phyloP scores from a whole-genome alignment of 192 early-diverging fungal species.

The Jimgerdemannia lactiflua region DNA sequence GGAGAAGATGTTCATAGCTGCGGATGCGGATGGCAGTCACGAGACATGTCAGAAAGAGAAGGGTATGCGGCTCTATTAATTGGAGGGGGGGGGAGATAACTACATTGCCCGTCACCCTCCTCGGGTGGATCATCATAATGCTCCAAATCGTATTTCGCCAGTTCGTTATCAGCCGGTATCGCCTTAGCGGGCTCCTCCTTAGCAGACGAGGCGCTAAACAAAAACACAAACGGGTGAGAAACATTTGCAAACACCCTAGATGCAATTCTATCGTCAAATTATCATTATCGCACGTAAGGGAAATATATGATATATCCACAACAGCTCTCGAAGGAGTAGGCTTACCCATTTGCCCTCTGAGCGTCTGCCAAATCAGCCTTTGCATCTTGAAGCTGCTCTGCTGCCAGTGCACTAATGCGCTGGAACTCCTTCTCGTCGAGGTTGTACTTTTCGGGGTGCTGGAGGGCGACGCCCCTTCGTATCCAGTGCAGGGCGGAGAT shows the following conservation, averaged over 20 bases:
- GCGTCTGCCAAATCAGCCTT: conserved; percentile 56
- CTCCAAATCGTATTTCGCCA: conserved; percentile 89
- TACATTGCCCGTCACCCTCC: conserved; percentile 26
- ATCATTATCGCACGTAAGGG: too few relatives aligned
- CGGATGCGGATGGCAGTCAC: not conserved
- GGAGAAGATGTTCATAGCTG: conserved; percentile 72
- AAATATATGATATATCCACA: too few relatives aligned
- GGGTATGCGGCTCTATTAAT: not conserved
- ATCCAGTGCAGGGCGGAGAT: conserved; percentile 94
- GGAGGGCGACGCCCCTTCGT: conserved; percentile 86
- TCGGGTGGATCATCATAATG: conserved; percentile 76
- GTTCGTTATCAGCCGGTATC: conserved; percentile 54
- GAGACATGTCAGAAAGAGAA: not conserved
- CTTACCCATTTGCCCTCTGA: conserved; percentile 28
- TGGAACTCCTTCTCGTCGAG: conserved; percentile 89
- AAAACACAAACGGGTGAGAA: not conserved
- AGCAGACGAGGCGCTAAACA: conserved; percentile 6
- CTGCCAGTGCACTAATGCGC: conserved; percentile 70
- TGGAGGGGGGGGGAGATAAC: not conserved
- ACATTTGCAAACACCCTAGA: conserved; percentile 1
- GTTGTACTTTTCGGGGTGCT: conserved; percentile 74
- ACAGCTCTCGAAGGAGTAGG: conserved; percentile 16
- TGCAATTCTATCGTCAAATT: too few relatives aligned
- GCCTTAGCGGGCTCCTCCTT: not conserved
- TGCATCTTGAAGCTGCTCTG: conserved; percentile 59